Conservation (phyloP, 768 basidiomycete species). For the Phlebiopsis gigantea region DNA sequence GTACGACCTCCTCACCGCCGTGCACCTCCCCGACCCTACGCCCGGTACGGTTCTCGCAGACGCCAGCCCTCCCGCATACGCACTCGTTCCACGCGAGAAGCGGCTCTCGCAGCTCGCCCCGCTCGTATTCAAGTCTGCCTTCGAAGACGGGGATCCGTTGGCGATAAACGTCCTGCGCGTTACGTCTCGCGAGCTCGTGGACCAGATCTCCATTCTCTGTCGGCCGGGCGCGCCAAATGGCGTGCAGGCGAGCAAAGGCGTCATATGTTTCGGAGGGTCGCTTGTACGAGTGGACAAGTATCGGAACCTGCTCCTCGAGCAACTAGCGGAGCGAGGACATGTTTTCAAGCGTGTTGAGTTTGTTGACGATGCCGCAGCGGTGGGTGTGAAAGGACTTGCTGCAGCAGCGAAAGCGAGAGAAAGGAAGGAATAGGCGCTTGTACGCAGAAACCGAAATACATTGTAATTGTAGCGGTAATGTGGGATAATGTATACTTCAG, state of each 20-base stretch:
- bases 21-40: slow-evolving; percentile 58
- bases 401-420: background rate
- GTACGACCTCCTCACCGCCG: slow-evolving; percentile 57
- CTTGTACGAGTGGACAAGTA: slow-evolving; percentile 61
- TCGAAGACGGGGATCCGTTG: slow-evolving; percentile 60
- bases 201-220: slow-evolving; percentile 52
- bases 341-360: slow-evolving; percentile 61
- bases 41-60: slow-evolving; percentile 26
- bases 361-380: slow-evolving; percentile 62
- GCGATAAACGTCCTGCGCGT: slow-evolving; percentile 53
- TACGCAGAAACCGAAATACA: background rate
- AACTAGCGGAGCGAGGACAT: slow-evolving; percentile 52
- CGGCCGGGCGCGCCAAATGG: slow-evolving; percentile 29
- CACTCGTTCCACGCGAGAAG: slow-evolving; percentile 52
- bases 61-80: slow-evolving; percentile 17
- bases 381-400: slow-evolving; percentile 58
- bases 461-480: background rate
- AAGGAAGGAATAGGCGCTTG: background rate
- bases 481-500: background rate
- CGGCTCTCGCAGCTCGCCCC: slow-evolving; percentile 71
- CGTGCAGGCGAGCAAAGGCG: slow-evolving; percentile 48
- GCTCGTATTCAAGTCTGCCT: slow-evolving; percentile 73
- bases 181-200: slow-evolving; percentile 50
- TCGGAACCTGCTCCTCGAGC: slow-evolving; percentile 47
- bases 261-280: slow-evolving; percentile 79